Base-by-base conservation (phyloP, 140 eudicot species). In the Bidens hawaiensis region DNA sequence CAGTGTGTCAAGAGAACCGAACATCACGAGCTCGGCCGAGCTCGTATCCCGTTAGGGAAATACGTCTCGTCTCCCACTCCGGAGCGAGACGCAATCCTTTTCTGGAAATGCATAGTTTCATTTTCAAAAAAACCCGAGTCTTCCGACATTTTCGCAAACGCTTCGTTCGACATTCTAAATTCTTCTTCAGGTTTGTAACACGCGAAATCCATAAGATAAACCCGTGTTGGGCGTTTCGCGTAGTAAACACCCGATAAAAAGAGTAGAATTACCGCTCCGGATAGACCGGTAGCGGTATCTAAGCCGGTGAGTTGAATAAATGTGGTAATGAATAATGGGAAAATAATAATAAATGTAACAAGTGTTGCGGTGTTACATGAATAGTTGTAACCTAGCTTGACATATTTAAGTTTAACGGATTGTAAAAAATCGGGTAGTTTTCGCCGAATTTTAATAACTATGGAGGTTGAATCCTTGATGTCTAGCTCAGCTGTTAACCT, bases 41-140 rank as follows among this genome's bases (percentile, higher is more conserved):
- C 80, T 0, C 88, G 86, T 23, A 90, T 90, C 2, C 94, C 97
- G 22, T 54, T 49, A 0, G 97, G 79, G 5, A 83, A 43, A 61
- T 90, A 90, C 16, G 97, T 84, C 65, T 86, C 95, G 22, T 90
- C 95, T 1, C 97, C 94, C 23, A 90, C 53, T 14, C 97, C 97
- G n/a, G 97, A 90, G 13, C 95, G 80, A 16, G 56, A 11, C 0
- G 95, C 57, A n/a, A 90, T 80, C 16, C 83, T 55, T 30, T 65
- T 70, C 61, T 90, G 97, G 61, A 90, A 90, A 4, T 61, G 71
- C 33, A 90, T 57, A 58, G 87, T 79, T 0, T 90, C 95, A 1
- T 62, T 81, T 16, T 60, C 74, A 15, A 90, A 90, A 1, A 74
- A 73, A 0, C 94, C 95, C 4, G 64, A 68, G 0, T 80, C 81